These are phyloP conservation scores for Phyllosticta citriasiana DNA, from an alignment of 2,329 filamentous ascomycete genomes.

Conservation along the genomic window DNA sequence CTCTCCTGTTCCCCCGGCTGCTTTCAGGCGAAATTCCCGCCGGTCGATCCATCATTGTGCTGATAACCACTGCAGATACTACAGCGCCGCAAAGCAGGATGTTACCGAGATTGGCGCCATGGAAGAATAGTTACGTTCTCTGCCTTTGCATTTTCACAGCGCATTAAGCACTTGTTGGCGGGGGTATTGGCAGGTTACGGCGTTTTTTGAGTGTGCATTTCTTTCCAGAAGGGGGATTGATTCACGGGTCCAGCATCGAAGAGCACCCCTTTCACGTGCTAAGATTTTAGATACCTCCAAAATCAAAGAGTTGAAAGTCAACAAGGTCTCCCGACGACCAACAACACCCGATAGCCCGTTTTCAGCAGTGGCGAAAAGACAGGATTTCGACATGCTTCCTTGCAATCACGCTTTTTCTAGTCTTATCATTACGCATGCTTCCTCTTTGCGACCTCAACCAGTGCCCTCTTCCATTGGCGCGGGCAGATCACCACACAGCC, in stretches of 20 bases:
- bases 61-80: conserved; percentile 40
- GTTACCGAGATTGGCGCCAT: conserved; percentile 48
- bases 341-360: no score
- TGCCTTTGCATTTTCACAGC: neutral
- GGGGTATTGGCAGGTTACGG: neutral
- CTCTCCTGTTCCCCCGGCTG: no score
- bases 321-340: neutral
- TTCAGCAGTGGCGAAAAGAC: no score
- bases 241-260: neutral
- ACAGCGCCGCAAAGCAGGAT: conserved; percentile 48
- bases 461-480: no score
- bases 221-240: neutral
- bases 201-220: conserved; percentile 6
- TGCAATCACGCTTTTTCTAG: no score
- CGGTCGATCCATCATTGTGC: conserved; percentile 27
- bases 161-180: neutral
- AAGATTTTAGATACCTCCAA: neutral
- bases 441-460: no score
- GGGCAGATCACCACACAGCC: no score
- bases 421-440: no score
- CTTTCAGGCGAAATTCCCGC: no score
- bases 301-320: neutral
- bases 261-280: neutral
- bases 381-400: no score
- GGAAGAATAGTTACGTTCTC: conserved; percentile 28